Conservation (phyloP, 1,284 basidiomycete species). For the Sporisorium graminicola region DNA sequence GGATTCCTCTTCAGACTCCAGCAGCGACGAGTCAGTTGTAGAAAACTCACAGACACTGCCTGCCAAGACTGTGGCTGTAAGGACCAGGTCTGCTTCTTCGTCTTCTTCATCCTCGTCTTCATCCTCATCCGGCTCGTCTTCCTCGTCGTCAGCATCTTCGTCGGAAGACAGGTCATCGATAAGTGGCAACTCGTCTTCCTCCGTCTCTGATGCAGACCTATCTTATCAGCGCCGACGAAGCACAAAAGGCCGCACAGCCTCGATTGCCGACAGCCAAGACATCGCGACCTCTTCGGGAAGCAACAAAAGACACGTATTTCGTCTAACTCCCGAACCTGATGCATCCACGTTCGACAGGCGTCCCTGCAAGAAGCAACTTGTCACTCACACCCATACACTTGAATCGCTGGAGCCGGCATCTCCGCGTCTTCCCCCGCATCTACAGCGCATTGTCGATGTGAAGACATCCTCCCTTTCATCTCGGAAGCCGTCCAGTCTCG, state of each 20-base stretch:
- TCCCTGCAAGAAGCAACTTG: background rate
- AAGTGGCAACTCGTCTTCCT: slow-evolving; percentile 7
- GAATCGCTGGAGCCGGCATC: slow-evolving; percentile 12
- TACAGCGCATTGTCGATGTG: slow-evolving; percentile 34
- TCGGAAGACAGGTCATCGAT: slow-evolving; percentile 11
- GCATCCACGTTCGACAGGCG: background rate
- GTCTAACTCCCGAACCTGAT: slow-evolving; percentile 33
- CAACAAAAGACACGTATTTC: slow-evolving; percentile 20
- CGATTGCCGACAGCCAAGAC: background rate
- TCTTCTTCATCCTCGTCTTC: slow-evolving; percentile 25
- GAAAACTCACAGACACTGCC: background rate
- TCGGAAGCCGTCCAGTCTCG: background rate
- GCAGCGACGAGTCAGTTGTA: slow-evolving; percentile 17
- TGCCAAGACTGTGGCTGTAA: background rate
- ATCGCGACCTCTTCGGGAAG: background rate
- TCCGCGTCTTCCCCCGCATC: slow-evolving; percentile 4
- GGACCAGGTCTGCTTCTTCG: background rate
- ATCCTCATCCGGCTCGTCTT: slow-evolving; percentile 5
- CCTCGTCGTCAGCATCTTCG: slow-evolving; percentile 8
- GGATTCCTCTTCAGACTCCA: slow-evolving; percentile 22
- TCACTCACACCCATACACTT: background rate
- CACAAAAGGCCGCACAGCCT: background rate
- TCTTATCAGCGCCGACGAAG: background rate
- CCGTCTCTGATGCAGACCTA: slow-evolving; percentile 15
- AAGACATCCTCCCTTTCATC: slow-evolving; percentile 14